phyloP scores from a whole-genome alignment of 148 eudicot genomes.

The Rhododendron molle region DNA sequence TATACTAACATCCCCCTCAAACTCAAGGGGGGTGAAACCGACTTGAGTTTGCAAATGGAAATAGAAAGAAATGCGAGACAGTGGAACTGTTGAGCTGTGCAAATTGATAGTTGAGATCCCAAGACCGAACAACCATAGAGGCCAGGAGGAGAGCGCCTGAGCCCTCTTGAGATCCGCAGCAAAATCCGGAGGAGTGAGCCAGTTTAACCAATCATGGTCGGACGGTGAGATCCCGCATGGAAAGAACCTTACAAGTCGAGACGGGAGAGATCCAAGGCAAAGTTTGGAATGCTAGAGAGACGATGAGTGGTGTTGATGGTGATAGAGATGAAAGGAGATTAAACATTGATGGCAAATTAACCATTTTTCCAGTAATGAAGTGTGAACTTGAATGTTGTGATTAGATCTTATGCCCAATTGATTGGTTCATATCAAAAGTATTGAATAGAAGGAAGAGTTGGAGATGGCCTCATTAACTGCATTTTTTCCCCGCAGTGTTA shows the following conservation, averaged over 20 bases:
- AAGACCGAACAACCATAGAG: neutral
- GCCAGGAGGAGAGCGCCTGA: neutral
- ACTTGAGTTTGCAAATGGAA: neutral
- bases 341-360: neutral
- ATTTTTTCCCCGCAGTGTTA: neutral
- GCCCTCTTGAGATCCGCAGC: neutral
- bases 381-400: neutral
- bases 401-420: neutral
- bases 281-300: neutral
- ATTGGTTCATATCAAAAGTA: neutral
- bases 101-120: neutral
- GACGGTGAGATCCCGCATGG: neutral
- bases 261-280: neutral
- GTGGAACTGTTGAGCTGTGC: neutral
- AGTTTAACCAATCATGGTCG: neutral
- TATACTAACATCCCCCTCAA: neutral
- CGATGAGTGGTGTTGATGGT: neutral
- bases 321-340: neutral
- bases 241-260: neutral
- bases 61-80: neutral
- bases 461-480: neutral
- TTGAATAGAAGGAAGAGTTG: neutral
- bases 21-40: neutral
- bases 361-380: neutral
- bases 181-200: neutral